Evolutionary conservation across 148 eudicot species (phyloP), one percentile per base, ranked within the genome.

Genomic region (Camellia japonica): DNA sequence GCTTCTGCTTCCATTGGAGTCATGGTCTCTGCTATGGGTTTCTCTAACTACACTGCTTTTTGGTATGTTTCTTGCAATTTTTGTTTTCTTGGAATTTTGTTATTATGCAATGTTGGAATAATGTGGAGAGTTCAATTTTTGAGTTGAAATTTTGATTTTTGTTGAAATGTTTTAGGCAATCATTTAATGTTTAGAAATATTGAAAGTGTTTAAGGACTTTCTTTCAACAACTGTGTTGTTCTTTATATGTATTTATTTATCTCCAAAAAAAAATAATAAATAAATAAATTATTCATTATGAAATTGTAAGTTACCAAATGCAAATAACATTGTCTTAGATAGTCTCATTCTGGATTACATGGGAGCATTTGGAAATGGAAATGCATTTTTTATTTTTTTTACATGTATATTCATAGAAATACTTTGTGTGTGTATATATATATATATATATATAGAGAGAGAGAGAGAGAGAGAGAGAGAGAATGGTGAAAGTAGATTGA

Each of bases 31-130:
- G 89, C 90, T 84, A 2, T 47, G 73, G 90, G 88, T 6, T 89
- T 89, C 79, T 87, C 92, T 55, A 86, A 78, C 76, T 89, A 82
- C 83, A 87, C 92, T 84, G 90, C 92, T 63, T 89, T 84, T 79
- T 89, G 92, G 92, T 89, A 84, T 41, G 7, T 23, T 76, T 81
- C 43, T 47, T 4, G 2, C 8, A 11, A 66, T 60, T 51, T 55
- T n/a, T 62, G 47, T 47, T 62, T 56, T 2, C 49, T 10, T 30
- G 16, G 10, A 19, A 3, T 30, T 38, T 20, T 7, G 47, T 55
- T 23, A 7, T 15, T 52, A 16, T 19, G 75, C 76, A 73, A 38
- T 38, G 38, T 9, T 66, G 70, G 4, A 8, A 66, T 41, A 15
- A 10, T 41, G 19, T 23, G 0, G 30, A 12, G 75, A 19, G 59